A percentile compares a stretch with the other conserved stretches of the same genome.
These are phyloP conservation scores for Lycium barbarum DNA, from an alignment of 257 asterid genomes.

Conservation along the genomic window DNA sequence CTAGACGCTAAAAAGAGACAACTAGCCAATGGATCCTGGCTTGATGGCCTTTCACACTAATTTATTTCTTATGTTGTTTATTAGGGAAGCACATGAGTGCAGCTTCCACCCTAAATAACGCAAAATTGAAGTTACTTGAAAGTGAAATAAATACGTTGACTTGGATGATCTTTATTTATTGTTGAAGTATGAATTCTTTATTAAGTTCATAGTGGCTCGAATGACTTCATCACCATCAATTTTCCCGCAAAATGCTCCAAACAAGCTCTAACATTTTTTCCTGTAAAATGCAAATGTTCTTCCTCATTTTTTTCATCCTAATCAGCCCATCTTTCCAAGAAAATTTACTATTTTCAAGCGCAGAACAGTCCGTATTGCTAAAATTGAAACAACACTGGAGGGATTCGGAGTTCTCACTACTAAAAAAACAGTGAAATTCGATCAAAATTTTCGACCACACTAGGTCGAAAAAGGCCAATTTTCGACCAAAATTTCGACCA, in stretches of 20 bases:
- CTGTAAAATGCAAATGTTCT: neutral
- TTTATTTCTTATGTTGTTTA: neutral
- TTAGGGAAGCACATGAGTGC: neutral
- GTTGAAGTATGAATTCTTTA: neutral
- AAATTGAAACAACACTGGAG: conserved; percentile 54
- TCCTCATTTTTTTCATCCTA: conserved; percentile 34
- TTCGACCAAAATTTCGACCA: too few species aligned
- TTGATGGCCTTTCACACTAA: neutral
- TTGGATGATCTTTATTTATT: neutral
- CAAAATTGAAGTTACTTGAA: neutral
- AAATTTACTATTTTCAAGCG: conserved; percentile 37
- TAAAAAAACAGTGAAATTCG: too few species aligned
- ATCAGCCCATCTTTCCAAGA: conserved; percentile 30
- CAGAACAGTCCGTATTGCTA: conserved; percentile 42
- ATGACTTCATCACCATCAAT: neutral
- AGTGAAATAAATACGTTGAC: neutral
- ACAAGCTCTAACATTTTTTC: neutral
- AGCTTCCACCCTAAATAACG: neutral
- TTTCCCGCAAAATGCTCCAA: neutral
- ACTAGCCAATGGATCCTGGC: neutral
- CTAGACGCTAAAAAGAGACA: neutral
- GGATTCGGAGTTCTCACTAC: conserved; percentile 40
- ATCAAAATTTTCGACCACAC: too few species aligned
- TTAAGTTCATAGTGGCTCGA: neutral
- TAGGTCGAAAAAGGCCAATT: too few species aligned